Base-by-base conservation (phyloP, 805 yeast species). In the Sugiyamaella lignohabitans region DNA sequence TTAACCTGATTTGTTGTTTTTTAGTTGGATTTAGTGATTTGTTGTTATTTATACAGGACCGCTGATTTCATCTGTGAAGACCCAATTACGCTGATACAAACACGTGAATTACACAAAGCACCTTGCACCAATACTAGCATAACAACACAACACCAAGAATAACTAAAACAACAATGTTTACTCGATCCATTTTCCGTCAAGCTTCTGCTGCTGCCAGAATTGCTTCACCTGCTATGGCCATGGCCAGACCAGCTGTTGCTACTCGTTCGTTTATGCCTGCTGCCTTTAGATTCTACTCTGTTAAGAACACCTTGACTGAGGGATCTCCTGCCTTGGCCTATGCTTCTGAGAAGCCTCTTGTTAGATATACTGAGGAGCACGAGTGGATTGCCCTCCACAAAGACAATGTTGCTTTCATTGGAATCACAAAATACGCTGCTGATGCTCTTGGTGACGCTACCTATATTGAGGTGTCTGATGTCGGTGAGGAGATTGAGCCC, bases 391-490 rank as follows among this genome's bases (percentile, higher is more conserved):
- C 95, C 3, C 73, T 80, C 47, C 94, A 85, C 64, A 76, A 78
- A 22, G 96, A 89, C 66, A 86, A 86, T 51, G 73, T 36, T 16
- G 68, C 91, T 1, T 88, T 82, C 59, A 73, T 91, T 47, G 98
- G 98, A 24, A 87, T 93, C 66, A 88, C 98, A 48, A 79, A 78
- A 59, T 89, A 93, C 63, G 98, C 98, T 17, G 83, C 96, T 19
- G 96, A 88, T 60, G 95, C 98, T 5, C 77, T 93, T 51, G 98
- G 98, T 39, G 98, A 93, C 68, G 94, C 95, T 47, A 94, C 98
- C 3, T 93, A 75, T 64, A 83, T 89, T 50, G 98, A 93, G 68
- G 74, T 91, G 57, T 95, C 95, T 40, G 89, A 82, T 56, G 76
- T 75, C 35, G 85, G 82, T 36, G 75, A 73, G 36, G 70, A 61